These are phyloP conservation scores for Leccinum rimulosum DNA, from an alignment of 768 basidiomycete species.

Conservation along the genomic window DNA sequence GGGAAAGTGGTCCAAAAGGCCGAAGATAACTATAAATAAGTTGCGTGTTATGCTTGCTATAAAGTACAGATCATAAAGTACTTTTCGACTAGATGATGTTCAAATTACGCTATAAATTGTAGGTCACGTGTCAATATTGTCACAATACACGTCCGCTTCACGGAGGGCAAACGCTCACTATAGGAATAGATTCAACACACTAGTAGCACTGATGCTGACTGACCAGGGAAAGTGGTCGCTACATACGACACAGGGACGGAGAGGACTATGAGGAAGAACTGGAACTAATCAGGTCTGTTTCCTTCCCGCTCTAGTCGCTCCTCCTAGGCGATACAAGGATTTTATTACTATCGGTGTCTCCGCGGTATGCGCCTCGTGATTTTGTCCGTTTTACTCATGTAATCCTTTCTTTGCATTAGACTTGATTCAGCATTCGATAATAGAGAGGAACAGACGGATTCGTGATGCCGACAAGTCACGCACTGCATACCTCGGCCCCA, in stretches of 20 bases:
- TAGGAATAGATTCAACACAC: background rate
- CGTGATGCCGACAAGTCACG: constrained; percentile 46
- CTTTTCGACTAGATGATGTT: no score
- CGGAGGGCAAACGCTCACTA: background rate
- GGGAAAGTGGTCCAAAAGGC: no score
- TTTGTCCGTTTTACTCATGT: constrained; percentile 14
- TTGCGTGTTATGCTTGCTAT: no score
- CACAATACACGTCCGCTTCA: background rate
- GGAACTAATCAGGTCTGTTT: constrained; percentile 58
- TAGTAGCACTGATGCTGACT: no score
- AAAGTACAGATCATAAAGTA: no score
- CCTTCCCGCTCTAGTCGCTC: background rate
- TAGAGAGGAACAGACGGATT: constrained; percentile 80
- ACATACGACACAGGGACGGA: constrained; percentile 21
- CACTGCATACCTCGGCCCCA: constrained; percentile 45
- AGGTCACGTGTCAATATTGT: constrained; percentile 30
- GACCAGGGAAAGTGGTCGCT: constrained; percentile 23
- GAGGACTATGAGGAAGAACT: constrained; percentile 63
- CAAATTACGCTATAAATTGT: no score
- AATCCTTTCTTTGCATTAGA: constrained; percentile 45
- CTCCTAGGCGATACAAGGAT: constrained; percentile 83
- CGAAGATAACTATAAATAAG: no score
- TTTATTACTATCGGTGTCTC: constrained; percentile 87
- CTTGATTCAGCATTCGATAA: constrained; percentile 95
- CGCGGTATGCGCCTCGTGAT: constrained; percentile 8